Percentiles rank a stretch among this genome's conserved stretches.
phyloP scores from a whole-genome alignment of 371 early-diverging fungal genomes.

The Dinochytrium kinnereticum region DNA sequence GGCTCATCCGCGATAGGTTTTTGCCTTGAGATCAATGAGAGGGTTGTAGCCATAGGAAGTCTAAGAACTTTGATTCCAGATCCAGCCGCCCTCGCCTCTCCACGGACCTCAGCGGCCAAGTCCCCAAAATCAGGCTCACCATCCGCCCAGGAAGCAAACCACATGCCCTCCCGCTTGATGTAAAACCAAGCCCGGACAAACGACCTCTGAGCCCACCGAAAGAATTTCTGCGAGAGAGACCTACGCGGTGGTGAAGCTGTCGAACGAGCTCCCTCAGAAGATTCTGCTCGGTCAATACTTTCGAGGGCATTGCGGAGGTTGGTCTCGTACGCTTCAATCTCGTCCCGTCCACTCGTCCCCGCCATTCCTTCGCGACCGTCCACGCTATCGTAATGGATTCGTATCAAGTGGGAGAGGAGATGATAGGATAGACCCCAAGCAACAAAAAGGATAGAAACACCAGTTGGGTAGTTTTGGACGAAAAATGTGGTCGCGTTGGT shows the following conservation, averaged over 20 bases:
- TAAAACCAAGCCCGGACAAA: neutral
- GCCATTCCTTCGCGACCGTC: conserved; percentile 11
- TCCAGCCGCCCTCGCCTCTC: neutral
- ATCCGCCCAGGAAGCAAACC: conserved; percentile 8
- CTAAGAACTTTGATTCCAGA: conserved; percentile 6
- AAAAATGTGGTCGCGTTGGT: neutral
- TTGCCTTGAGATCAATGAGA: neutral
- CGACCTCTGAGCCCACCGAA: neutral
- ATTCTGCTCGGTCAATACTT: neutral
- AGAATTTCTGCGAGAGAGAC: neutral
- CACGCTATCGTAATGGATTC: conserved; percentile 5
- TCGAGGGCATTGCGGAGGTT: neutral
- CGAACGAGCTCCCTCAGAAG: no score
- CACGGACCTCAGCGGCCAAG: conserved; percentile 7
- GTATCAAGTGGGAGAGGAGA: conserved; percentile 12
- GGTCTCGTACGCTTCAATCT: neutral
- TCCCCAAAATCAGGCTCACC: conserved; percentile 16
- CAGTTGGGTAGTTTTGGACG: conserved; percentile 13
- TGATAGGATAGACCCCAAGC: conserved; percentile 14
- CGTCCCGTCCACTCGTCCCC: neutral
- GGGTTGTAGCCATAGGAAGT: conserved; percentile 7
- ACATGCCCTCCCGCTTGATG: neutral
- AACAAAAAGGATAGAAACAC: conserved; percentile 13
- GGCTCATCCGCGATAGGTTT: neutral
- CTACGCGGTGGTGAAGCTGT: neutral